phyloP scores from a whole-genome alignment of 2,329 filamentous ascomycete genomes.

The Hymenoscyphus fructigenus region DNA sequence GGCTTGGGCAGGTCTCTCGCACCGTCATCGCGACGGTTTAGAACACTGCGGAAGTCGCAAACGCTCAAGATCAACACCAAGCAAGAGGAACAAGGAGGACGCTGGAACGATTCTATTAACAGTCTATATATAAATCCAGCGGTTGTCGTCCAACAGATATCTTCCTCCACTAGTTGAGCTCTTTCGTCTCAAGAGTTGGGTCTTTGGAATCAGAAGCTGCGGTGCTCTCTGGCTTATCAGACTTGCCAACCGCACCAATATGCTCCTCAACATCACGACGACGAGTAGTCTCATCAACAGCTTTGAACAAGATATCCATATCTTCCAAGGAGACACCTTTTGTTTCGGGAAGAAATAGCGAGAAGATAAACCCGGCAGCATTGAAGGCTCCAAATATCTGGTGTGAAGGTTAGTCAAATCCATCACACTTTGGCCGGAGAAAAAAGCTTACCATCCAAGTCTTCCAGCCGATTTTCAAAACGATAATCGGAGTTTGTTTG shows the following conservation, averaged over 20 bases:
- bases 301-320: conserved; percentile 21
- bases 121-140: not conserved
- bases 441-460: conserved; percentile 20
- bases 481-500: conserved; percentile 49
- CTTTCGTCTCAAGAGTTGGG: not conserved
- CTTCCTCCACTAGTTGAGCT: not conserved
- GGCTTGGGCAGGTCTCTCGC: too few relatives aligned
- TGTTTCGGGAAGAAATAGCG: conserved; percentile 36
- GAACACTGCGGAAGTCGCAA: too few relatives aligned
- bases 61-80: too few relatives aligned
- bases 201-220: not conserved
- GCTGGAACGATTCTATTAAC: not conserved
- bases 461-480: conserved; percentile 44
- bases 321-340: conserved; percentile 21
- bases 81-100: not conserved
- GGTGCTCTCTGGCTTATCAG: not conserved
- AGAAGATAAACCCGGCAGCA: conserved; percentile 39
- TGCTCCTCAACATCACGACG: conserved; percentile 13
- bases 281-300: conserved; percentile 13
- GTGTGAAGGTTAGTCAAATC: not conserved
- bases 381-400: conserved; percentile 22
- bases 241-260: not conserved
- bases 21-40: too few relatives aligned
- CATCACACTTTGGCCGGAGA: not conserved
- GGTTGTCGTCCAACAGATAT: not conserved